Base-by-base conservation (phyloP, 139 green algal genomes). In the Chlamydomonas sphaeroides region DNA sequence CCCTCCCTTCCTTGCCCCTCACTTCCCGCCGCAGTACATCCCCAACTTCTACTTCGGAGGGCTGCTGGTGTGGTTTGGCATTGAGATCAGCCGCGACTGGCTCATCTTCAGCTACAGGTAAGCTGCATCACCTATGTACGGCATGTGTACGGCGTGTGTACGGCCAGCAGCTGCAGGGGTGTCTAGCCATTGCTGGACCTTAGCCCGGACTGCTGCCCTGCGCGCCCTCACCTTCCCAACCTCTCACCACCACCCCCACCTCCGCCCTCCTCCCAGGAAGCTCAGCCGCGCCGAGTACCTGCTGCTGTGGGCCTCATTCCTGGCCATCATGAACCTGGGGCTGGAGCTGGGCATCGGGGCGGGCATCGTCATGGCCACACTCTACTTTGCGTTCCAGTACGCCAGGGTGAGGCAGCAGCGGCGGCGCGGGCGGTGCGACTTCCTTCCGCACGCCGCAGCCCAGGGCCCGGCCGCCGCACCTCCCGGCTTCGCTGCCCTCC, bases 341-440 rank as follows among this genome's bases (percentile, higher is more conserved):
- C 71, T 85, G 57, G 74, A 87, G 83, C 69, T 56, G 15, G 94
- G 94, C 71, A 96, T 97, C 36, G 86, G 41, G 15, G 84, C 82
- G 20, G 94, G 94, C 66, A 89, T 96, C 23, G 68, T 97, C 2
- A 74, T 91, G 66, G 88, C 92, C 67, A 92, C 88, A 0, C 73
- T 96, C 0, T 93, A 90, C 85, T 97, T 96, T 87, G 89, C 93
- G 0, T 92, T 89, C 38, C 87, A 91, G 36, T 97, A 97, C 67
- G 86, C 88, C 10, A 68, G 85, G 83, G 88, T 90, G 35, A 28
- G 70, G 2, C 3, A 10, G 32, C 39, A 36, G 66, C 20, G 38
- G 21, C 38, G 25, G 38, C 38, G 5, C 3, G 65, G 65, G 65
- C 35, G 35, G 21, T 30, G 35, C 42, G 28, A 21, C 10, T 61